Conservation (phyloP, 2,329 filamentous ascomycete species). For the Aureobasidium sp. region DNA sequence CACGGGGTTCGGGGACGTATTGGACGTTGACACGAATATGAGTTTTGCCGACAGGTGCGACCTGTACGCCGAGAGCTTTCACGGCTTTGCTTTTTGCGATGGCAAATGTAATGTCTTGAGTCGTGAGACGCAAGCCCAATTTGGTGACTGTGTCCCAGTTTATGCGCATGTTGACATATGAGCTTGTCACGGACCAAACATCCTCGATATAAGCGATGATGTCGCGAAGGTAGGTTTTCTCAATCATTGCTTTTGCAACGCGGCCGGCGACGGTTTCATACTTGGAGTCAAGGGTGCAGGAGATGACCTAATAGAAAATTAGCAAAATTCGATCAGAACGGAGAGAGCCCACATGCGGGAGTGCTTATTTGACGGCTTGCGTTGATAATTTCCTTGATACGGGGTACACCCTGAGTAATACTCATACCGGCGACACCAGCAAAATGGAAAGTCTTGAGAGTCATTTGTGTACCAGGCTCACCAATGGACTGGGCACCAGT, state of each 20-base stretch:
- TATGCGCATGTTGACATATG: slow-evolving; percentile 72
- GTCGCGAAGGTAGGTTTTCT: slow-evolving; percentile 87
- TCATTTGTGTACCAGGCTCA: slow-evolving; percentile 98
- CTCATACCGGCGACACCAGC: slow-evolving; percentile 99
- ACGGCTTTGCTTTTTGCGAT: slow-evolving; percentile 78
- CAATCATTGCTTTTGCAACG: slow-evolving; percentile 85
- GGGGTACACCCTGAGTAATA: slow-evolving; percentile 96
- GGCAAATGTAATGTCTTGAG: slow-evolving; percentile 63
- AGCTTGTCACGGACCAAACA: slow-evolving; percentile 69
- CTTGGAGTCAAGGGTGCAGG: slow-evolving; percentile 72
- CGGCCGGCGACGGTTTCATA: slow-evolving; percentile 70
- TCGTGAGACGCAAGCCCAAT: slow-evolving; percentile 70
- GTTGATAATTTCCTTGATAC: slow-evolving; percentile 99
- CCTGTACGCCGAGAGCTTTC: slow-evolving; percentile 43
- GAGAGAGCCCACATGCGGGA: slow-evolving; percentile 39
- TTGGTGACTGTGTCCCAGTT: slow-evolving; percentile 70
- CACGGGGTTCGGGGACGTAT: slow-evolving; percentile 39
- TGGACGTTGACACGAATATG: slow-evolving; percentile 64
- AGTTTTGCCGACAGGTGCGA: slow-evolving; percentile 18
- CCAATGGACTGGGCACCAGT: slow-evolving; percentile 97
- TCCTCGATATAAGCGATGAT: slow-evolving; percentile 76
- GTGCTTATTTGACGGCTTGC: slow-evolving; percentile 91
- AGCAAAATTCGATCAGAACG: too few relatives aligned
- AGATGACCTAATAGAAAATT: slow-evolving; percentile 49
- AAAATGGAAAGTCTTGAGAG: slow-evolving; percentile 98